Percentiles rank a stretch among this genome's conserved stretches.
Evolutionary conservation across 2,329 filamentous ascomycete species (phyloP).

Genomic region (Zasmidium cellare): DNA sequence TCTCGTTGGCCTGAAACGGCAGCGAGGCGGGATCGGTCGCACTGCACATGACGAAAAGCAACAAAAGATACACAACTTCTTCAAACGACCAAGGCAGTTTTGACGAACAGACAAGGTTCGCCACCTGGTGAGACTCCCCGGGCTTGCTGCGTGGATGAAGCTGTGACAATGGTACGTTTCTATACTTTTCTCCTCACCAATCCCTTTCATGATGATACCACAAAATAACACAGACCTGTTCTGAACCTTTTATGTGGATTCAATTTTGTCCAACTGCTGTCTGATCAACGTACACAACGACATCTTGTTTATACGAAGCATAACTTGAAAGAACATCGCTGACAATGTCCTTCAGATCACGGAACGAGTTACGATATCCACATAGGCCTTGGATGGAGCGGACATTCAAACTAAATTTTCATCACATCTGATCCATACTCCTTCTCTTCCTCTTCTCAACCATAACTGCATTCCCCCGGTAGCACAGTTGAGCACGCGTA

Average conservation of each 20-base stretch:
- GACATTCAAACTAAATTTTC: too few relatives aligned
- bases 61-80: constrained; percentile 74
- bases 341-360: background rate
- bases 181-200: background rate
- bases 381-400: too few relatives aligned
- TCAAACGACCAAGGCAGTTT: constrained; percentile 49
- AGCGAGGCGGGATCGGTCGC: constrained; percentile 79
- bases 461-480: too few relatives aligned
- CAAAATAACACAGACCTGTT: constrained; percentile 35
- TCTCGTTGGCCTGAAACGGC: constrained; percentile 72
- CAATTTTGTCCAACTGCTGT: constrained; percentile 38
- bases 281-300: constrained; percentile 20
- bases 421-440: too few relatives aligned
- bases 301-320: background rate
- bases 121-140: too few relatives aligned
- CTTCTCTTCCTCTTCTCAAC: too few relatives aligned
- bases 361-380: background rate
- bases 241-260: constrained; percentile 33
- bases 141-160: background rate
- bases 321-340: background rate
- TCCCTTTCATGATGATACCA: constrained; percentile 30
- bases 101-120: background rate
- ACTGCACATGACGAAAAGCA: constrained; percentile 73
- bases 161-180: constrained; percentile 12
- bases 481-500: background rate